Base-by-base conservation (phyloP, 441 rosid species). In the Biscutella laevigata region DNA sequence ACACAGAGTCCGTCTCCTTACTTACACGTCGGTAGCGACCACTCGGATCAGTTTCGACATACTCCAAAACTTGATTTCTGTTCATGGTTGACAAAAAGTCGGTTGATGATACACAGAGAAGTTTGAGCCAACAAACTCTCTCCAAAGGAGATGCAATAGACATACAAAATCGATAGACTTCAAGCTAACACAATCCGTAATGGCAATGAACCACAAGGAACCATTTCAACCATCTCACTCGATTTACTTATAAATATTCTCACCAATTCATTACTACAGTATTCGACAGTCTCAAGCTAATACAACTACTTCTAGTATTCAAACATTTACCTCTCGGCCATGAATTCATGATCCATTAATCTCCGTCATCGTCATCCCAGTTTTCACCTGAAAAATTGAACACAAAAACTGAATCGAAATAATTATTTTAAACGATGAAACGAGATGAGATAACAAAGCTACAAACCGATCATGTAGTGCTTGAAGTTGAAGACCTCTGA, bases 11-110 rank as follows among this genome's bases (percentile, higher is more conserved):
- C 4, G 15, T 47, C 40, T 51, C 9, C 1, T 2, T 11, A 77
- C 95, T 78, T 79, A 86, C 97, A 57, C 94, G 84, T 46, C 90
- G 79, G 12, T 88, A 88, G 4, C 95, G 86, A 38, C 84, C 78
- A 2, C 82, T 59, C 1, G 95, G 90, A 70, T 88, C 94, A 17
- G 80, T 83, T 68, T 88, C 95, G 0, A 61, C 82, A 17, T 86
- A 88, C 9, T 70, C 70, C 12, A 8, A 49, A 50, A 41, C 67
- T 40, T 70, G 62, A 54, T 66, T 70, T 14, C 11, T 41, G 41
- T 49, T 41, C 83, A 75, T 79, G 53, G 53, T 39, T 74, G 56
- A 46, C 61, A 34, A 40, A 61, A 61, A 19, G n/a, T 28, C n/a
- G 43, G 21, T 26, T 59, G 61, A 38, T 53, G 42, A 56, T 46